Base-by-base conservation (phyloP, 331 rosid species). In the Rosa hybrid region DNA sequence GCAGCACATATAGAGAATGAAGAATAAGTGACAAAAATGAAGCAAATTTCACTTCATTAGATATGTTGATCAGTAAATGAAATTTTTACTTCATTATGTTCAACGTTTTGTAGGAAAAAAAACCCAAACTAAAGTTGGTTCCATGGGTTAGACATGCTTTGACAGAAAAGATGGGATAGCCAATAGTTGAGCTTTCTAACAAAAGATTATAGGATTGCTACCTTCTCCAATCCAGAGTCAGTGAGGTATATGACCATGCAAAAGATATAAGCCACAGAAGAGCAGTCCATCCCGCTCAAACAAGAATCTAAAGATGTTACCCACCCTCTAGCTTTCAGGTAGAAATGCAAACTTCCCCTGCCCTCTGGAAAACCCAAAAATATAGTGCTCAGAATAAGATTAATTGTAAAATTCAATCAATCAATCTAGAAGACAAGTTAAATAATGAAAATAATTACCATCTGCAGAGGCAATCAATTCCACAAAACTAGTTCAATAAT, bases 251-350 rank as follows among this genome's bases (percentile, higher is more conserved):
- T 87, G 79, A 98, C 89, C 93, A 95, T 89, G 76, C 79, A 83
- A 75, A 93, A 95, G 83, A 93, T 45, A 77, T 92, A 95, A 68
- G 93, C 90, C 78, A 92, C 78, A 64, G 98, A 83, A 21, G 97
- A 95, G 83, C 90, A 83, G 69, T 85, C 90, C 87, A 50, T 73
- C 93, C 97, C 75, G 92, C 96, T 80, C 89, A 89, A 86, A 92
- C 98, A 94, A 70, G 96, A 93, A 74, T 94, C 88, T 65, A 95
- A 83, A 82, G 92, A 89, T 81, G 98, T 91, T 74, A 92, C 94
- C 99, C 96, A 95, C 71, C 99, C 99, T 90, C 72, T 91, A 74
- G 90, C 87, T 87, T 93, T 95, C 76, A 95, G 89, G 84, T 88
- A 91, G 80, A 65, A 89, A 84, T 84, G 97, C 92, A 95, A 88